A percentile compares a stretch with the other conserved stretches of the same genome.
Conservation (phyloP, 495 filamentous ascomycete genomes). For the Xanthoparmelia taractica region DNA sequence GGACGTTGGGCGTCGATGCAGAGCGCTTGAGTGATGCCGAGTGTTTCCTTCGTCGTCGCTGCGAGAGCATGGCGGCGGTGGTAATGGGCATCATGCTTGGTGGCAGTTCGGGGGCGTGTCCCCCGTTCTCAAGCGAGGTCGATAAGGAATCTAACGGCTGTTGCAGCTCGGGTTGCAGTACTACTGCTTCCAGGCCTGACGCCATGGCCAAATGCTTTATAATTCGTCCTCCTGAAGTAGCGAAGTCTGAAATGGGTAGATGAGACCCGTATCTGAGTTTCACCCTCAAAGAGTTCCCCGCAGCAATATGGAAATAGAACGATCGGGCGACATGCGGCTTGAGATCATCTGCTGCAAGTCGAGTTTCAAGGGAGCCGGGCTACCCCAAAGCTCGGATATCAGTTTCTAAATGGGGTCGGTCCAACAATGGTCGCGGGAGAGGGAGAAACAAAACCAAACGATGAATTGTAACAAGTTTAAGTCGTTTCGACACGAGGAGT, state of each 20-base stretch:
- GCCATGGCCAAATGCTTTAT: constrained; percentile 22
- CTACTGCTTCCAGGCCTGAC: constrained; percentile 16
- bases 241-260: constrained; percentile 9
- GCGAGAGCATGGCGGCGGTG: constrained; percentile 18
- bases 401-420: constrained; percentile 24
- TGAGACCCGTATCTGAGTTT: constrained; percentile 25
- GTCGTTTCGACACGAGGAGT: not conserved
- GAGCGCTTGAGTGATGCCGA: constrained; percentile 46
- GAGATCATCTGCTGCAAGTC: constrained; percentile 25
- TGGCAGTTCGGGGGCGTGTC: constrained; percentile 16
- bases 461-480: constrained; percentile 16
- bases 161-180: constrained; percentile 14
- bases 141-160: constrained; percentile 12
- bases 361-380: constrained; percentile 23
- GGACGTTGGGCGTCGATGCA: constrained; percentile 59
- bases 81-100: constrained; percentile 21
- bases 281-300: constrained; percentile 26
- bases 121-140: constrained; percentile 16
- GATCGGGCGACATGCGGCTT: constrained; percentile 23
- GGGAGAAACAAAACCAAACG: constrained; percentile 23
- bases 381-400: constrained; percentile 18
- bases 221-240: constrained; percentile 14
- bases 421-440: constrained; percentile 15
- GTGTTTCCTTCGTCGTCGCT: constrained; percentile 23
- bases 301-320: constrained; percentile 28